These are phyloP conservation scores for Acanthamoeba rhysodes DNA, from an alignment of 208 protist genomes.

Conservation along the genomic window DNA sequence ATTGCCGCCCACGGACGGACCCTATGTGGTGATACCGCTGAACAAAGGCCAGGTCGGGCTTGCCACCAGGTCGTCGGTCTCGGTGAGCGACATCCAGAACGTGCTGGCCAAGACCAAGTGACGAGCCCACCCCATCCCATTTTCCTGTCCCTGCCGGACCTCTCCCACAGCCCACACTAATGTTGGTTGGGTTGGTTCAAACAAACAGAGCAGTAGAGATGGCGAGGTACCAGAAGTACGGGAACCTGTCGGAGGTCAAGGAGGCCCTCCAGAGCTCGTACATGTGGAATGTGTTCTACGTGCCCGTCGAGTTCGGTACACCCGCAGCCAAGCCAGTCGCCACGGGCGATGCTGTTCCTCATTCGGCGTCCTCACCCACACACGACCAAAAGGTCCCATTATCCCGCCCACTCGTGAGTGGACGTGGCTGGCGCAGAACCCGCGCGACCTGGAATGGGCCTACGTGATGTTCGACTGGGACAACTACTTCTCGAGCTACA, in stretches of 20 bases:
- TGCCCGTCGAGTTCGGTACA: neutral
- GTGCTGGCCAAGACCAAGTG: neutral
- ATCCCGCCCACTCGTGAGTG: neutral
- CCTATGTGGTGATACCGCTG: neutral
- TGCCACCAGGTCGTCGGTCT: neutral
- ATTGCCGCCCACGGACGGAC: neutral
- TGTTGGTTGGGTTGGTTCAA: no score
- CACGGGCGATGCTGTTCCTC: no score
- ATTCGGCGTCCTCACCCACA: neutral
- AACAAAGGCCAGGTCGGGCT: neutral
- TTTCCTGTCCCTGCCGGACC: no score
- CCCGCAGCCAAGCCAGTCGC: neutral
- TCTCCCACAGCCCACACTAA: no score
- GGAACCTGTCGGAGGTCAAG: neutral
- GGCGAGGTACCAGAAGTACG: neutral
- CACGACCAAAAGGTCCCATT: neutral
- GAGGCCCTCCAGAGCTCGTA: neutral
- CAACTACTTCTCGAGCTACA: slow-evolving; percentile 22
- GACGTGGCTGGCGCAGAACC: neutral
- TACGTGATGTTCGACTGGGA: slow-evolving; percentile 47
- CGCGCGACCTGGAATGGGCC: neutral
- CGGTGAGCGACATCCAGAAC: neutral
- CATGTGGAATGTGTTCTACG: neutral
- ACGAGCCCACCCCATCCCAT: neutral
- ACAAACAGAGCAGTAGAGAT: neutral